These are phyloP conservation scores for Mallotus repandus DNA, from an alignment of 441 rosid genomes.

Conservation along the genomic window DNA sequence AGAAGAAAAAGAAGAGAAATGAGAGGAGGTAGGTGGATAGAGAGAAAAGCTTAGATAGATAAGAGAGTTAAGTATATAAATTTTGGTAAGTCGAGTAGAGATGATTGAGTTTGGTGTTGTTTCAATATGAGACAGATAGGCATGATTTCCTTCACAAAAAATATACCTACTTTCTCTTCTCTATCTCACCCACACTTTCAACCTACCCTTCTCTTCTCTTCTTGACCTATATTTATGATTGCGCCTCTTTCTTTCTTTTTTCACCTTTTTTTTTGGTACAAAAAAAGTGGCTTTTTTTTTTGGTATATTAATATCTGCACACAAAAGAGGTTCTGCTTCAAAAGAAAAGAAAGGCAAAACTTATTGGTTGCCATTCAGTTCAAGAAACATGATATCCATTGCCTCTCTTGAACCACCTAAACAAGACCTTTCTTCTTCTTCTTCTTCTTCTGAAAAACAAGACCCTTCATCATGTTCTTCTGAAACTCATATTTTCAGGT, in stretches of 20 bases:
- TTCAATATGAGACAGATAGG: slow-evolving; percentile 12
- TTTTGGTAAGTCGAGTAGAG: not conserved
- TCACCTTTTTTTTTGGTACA: too few relatives aligned
- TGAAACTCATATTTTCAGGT: slow-evolving; percentile 51
- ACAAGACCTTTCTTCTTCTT: slow-evolving; percentile 25
- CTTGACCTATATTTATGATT: slow-evolving; percentile 7
- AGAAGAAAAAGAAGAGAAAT: too few relatives aligned
- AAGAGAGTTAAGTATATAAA: not conserved
- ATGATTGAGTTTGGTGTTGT: not conserved
- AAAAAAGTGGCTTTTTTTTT: too few relatives aligned
- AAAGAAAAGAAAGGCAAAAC: not conserved
- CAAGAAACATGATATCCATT: slow-evolving; percentile 31
- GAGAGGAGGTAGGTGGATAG: not conserved
- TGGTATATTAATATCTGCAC: not conserved
- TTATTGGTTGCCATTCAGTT: not conserved
- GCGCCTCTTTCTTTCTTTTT: not conserved
- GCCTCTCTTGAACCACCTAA: slow-evolving; percentile 32
- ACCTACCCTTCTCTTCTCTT: slow-evolving; percentile 30
- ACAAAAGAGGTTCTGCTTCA: not conserved
- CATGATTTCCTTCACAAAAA: not conserved
- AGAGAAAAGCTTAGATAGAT: not conserved
- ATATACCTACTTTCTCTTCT: not conserved
- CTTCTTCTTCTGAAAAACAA: slow-evolving; percentile 23
- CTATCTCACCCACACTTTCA: slow-evolving; percentile 33
- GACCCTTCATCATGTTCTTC: not conserved